A percentile compares a stretch with the other conserved stretches of the same genome.
Evolutionary conservation across 2,329 filamentous ascomycete species (phyloP).

Genomic region (Didymella pomorum): DNA sequence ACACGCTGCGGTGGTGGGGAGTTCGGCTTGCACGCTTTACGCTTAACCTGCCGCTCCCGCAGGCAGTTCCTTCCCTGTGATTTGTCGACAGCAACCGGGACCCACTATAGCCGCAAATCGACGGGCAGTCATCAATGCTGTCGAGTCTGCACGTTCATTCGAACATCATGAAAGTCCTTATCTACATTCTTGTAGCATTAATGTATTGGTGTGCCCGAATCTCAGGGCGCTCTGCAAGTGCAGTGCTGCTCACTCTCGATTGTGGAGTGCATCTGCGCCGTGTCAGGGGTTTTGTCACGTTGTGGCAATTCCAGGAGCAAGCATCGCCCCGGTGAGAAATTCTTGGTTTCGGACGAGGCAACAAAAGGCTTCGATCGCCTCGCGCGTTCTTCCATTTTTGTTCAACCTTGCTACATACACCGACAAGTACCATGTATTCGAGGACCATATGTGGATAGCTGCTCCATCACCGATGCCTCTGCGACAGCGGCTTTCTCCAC

Average conservation of each 20-base stretch:
- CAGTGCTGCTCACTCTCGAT: background rate
- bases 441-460: background rate
- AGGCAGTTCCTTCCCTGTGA: slow-evolving; percentile 7
- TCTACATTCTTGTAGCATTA: background rate
- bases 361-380: background rate
- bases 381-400: background rate
- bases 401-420: background rate
- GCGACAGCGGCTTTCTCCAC: background rate
- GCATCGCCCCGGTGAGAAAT: slow-evolving; percentile 17
- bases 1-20: slow-evolving; percentile 14
- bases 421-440: background rate
- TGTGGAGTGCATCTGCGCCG: background rate
- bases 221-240: background rate
- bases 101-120: slow-evolving; percentile 9
- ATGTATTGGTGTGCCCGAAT: background rate
- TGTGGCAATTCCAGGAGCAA: slow-evolving; percentile 10
- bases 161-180: background rate
- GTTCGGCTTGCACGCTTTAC: slow-evolving; percentile 14
- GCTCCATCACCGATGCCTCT: background rate
- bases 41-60: slow-evolving; percentile 19
- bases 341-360: slow-evolving; percentile 4
- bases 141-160: background rate
- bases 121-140: background rate
- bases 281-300: slow-evolving; percentile 13
- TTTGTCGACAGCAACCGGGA: slow-evolving; percentile 12